Conservation (phyloP, 495 filamentous ascomycete genomes). For the Penicillium silybi region DNA sequence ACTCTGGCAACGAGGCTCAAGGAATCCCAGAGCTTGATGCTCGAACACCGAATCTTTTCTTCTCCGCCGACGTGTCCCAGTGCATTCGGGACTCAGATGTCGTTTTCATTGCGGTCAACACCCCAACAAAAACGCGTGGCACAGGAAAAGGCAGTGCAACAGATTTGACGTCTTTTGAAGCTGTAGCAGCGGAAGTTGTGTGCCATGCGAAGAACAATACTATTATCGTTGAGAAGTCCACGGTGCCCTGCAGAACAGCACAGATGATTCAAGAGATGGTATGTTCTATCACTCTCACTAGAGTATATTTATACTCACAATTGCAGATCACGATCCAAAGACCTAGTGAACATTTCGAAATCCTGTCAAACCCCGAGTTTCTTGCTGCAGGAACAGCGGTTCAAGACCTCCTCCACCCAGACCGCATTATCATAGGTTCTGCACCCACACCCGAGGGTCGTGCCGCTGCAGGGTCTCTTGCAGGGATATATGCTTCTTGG, state of each 20-base stretch:
- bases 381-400: constrained; percentile 74
- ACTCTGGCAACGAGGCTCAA: not conserved
- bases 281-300: constrained; percentile 16
- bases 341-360: constrained; percentile 61
- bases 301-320: not conserved
- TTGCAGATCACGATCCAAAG: constrained; percentile 9
- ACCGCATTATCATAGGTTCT: constrained; percentile 72
- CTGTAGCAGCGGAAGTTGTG: constrained; percentile 60
- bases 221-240: constrained; percentile 78
- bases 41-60: constrained; percentile 53
- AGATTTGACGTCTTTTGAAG: constrained; percentile 65
- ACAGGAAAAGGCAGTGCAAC: constrained; percentile 63
- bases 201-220: constrained; percentile 57
- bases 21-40: not conserved
- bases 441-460: constrained; percentile 48
- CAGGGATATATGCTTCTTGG: constrained; percentile 64
- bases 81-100: constrained; percentile 64
- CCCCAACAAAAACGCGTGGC: constrained; percentile 69
- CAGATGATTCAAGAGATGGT: constrained; percentile 62
- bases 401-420: constrained; percentile 60
- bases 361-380: constrained; percentile 80
- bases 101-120: constrained; percentile 74
- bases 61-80: constrained; percentile 59
- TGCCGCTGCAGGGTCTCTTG: constrained; percentile 56
- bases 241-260: constrained; percentile 72